phyloP scores from a whole-genome alignment of 345 rosid species.

The Physaria fendleri region DNA sequence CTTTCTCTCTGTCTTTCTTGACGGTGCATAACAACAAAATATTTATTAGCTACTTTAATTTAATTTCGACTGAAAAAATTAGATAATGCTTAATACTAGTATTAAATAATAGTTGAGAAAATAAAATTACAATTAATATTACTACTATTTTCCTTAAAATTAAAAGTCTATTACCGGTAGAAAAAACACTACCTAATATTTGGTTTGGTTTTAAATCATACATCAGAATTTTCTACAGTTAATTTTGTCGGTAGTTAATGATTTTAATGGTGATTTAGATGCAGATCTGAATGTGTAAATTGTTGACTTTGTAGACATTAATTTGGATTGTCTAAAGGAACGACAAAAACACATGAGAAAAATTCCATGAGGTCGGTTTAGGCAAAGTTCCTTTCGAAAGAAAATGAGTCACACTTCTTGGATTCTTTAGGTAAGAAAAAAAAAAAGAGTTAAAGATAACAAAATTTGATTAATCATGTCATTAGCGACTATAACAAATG shows the following conservation, averaged over 20 bases:
- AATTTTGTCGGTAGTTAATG: slow-evolving; percentile 7
- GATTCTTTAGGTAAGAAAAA: not conserved
- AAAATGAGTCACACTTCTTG: not conserved
- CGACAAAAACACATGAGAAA: not conserved
- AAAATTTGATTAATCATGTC: too few species aligned
- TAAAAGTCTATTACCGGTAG: slow-evolving; percentile 4
- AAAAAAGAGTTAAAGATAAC: too few species aligned
- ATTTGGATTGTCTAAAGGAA: not conserved
- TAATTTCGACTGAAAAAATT: not conserved
- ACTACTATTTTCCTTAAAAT: not conserved
- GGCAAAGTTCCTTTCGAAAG: slow-evolving; percentile 2
- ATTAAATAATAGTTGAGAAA: not conserved
- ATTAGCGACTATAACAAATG: too few species aligned
- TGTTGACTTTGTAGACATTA: not conserved
- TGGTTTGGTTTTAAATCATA: not conserved
- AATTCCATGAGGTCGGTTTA: slow-evolving; percentile 2
- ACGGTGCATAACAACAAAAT: slow-evolving; percentile 21
- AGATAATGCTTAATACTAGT: not conserved
- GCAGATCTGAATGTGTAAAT: slow-evolving; percentile 4
- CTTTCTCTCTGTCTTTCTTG: not conserved
- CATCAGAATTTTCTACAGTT: not conserved
- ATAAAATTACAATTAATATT: not conserved
- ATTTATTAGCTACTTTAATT: not conserved
- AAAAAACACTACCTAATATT: not conserved
- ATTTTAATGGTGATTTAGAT: not conserved